A percentile compares a stretch with the other conserved stretches of the same genome.
phyloP scores from a whole-genome alignment of 495 filamentous ascomycete genomes.

The Daldinia decipiens region DNA sequence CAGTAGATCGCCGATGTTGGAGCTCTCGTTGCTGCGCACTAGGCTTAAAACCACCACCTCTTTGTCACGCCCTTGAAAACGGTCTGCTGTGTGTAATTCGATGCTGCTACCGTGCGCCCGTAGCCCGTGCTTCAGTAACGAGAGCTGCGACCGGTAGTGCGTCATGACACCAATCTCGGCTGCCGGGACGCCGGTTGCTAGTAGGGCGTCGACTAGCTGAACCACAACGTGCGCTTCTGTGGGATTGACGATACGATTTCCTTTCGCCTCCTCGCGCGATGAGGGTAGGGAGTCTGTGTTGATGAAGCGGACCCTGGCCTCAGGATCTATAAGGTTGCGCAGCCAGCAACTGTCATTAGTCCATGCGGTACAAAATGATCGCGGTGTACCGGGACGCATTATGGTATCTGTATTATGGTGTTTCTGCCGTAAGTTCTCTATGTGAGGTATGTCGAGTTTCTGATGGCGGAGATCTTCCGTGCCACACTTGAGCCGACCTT shows the following conservation, averaged over 20 bases:
- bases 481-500: conserved; percentile 88
- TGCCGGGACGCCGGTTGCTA: conserved; percentile 76
- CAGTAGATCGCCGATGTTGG: conserved; percentile 84
- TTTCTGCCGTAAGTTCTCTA: conserved; percentile 65
- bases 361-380: conserved; percentile 64
- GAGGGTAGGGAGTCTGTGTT: conserved; percentile 82
- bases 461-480: conserved; percentile 76
- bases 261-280: conserved; percentile 75
- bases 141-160: conserved; percentile 94
- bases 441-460: conserved; percentile 64
- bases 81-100: conserved; percentile 96
- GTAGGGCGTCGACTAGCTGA: conserved; percentile 81
- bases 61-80: conserved; percentile 96
- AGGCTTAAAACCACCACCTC: conserved; percentile 85
- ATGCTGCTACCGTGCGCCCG: conserved; percentile 60
- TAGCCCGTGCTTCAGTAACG: conserved; percentile 59
- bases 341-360: conserved; percentile 76
- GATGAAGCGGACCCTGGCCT: conserved; percentile 79
- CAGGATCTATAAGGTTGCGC: conserved; percentile 74
- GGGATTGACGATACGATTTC: conserved; percentile 86
- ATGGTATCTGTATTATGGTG: conserved; percentile 60
- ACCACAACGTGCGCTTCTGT: conserved; percentile 77
- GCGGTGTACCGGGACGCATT: conserved; percentile 45
- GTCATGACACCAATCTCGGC: conserved; percentile 94
- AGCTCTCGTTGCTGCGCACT: conserved; percentile 84